A percentile compares a stretch with the other conserved stretches of the same genome.
Evolutionary conservation across 2,329 filamentous ascomycete genomes (phyloP).

Genomic region (Aspergillus fumigatiaffinis): DNA sequence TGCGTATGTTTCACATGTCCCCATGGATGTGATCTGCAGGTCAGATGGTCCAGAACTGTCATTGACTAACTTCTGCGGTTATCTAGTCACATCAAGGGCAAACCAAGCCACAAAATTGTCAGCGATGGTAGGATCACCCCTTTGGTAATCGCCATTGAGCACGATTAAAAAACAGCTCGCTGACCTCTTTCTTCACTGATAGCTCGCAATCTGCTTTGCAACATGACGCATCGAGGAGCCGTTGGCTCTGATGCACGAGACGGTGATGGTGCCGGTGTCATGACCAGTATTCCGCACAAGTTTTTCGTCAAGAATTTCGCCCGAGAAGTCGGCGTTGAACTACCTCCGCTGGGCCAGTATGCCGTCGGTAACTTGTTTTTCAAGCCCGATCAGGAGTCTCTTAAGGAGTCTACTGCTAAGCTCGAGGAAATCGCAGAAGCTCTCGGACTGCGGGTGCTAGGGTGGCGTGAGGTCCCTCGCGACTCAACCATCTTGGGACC

Average conservation of each 20-base stretch:
- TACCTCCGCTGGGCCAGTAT: conserved; percentile 88
- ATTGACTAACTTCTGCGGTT: conserved; percentile 6
- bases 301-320: conserved; percentile 99
- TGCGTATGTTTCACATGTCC: conserved; percentile 60
- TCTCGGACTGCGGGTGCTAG: conserved; percentile 82
- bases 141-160: no score
- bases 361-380: conserved; percentile 98
- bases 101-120: conserved; percentile 95
- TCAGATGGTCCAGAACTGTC: neutral
- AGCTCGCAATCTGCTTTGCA: conserved; percentile 93
- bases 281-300: conserved; percentile 97
- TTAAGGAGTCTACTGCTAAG: conserved; percentile 84
- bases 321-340: conserved; percentile 78
- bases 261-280: conserved; percentile 96
- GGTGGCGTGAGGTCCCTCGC: conserved; percentile 92
- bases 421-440: conserved; percentile 92
- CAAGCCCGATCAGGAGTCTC: conserved; percentile 86
- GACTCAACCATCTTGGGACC: conserved; percentile 92
- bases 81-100: conserved; percentile 89
- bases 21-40: neutral
- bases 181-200: conserved; percentile 30
- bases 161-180: neutral
- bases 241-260: conserved; percentile 97
- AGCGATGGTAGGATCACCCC: conserved; percentile 75
- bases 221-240: conserved; percentile 99